Conservation (phyloP, 106 monocot genomes). For the Posidonia australis region DNA sequence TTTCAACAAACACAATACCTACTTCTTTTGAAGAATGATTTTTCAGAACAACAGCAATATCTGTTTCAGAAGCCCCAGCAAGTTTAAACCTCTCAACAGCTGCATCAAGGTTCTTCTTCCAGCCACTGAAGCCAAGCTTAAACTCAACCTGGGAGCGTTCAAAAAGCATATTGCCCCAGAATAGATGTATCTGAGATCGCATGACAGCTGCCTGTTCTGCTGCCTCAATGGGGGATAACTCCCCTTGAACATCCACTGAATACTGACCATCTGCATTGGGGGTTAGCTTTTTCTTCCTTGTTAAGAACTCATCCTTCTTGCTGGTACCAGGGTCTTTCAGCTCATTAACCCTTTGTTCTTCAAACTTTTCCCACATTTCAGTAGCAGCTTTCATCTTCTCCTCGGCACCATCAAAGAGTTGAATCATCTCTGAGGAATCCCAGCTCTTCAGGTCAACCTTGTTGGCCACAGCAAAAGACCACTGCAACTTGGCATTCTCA, state of each 20-base stretch:
- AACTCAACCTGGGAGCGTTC: slow-evolving; percentile 93
- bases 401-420: slow-evolving; percentile 69
- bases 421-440: slow-evolving; percentile 66
- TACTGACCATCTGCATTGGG: slow-evolving; percentile 15
- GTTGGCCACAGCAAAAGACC: slow-evolving; percentile 85
- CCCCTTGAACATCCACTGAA: slow-evolving; percentile 14
- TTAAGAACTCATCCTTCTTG: slow-evolving; percentile 60
- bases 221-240: slow-evolving; percentile 52
- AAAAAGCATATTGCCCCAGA: slow-evolving; percentile 98
- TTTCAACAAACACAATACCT: slow-evolving; percentile 24
- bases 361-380: slow-evolving; percentile 93
- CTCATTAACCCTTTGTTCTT: slow-evolving; percentile 70
- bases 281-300: slow-evolving; percentile 47
- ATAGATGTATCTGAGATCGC: slow-evolving; percentile 97
- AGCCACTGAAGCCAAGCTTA: slow-evolving; percentile 55
- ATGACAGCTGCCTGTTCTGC: slow-evolving; percentile 76
- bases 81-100: slow-evolving; percentile 87
- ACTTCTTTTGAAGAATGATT: slow-evolving; percentile 72
- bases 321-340: slow-evolving; percentile 37
- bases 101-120: slow-evolving; percentile 80
- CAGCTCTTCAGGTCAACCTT: slow-evolving; percentile 62
- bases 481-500: slow-evolving; percentile 91
- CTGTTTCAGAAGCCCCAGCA: slow-evolving; percentile 86
- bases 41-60: slow-evolving; percentile 67
- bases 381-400: slow-evolving; percentile 90